phyloP scores from a whole-genome alignment of 2,329 filamentous ascomycete genomes.

The Colletotrichum cordylinicola region DNA sequence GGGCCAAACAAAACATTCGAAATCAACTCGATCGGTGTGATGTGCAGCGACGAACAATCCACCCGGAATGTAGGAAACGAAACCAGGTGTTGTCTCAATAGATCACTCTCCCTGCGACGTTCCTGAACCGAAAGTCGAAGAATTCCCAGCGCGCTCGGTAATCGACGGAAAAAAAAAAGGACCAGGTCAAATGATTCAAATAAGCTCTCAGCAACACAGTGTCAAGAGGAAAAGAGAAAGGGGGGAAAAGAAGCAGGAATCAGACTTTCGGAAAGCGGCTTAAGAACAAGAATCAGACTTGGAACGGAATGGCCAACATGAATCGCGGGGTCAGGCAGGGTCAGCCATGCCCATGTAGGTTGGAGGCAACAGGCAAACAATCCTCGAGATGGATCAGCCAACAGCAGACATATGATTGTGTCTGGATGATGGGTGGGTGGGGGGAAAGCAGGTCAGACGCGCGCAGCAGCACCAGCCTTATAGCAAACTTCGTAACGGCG shows the following conservation, averaged over 20 bases:
- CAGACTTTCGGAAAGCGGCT: background rate
- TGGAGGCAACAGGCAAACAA: background rate
- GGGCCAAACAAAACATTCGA: background rate
- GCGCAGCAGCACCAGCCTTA: background rate
- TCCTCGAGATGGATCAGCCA: background rate
- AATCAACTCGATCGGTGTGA: background rate
- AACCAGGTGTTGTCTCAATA: background rate
- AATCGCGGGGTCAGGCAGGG: constrained; percentile 11
- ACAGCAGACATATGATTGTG: background rate
- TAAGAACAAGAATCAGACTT: background rate
- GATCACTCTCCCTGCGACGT: background rate
- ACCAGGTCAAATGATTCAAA: background rate
- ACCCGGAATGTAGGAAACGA: background rate
- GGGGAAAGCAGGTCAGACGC: background rate
- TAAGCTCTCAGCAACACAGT: background rate
- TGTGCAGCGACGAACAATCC: background rate
- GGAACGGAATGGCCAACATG: background rate
- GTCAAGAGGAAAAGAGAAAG: background rate
- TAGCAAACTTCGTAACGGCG: background rate
- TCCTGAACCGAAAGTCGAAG: background rate
- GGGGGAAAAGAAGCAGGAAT: background rate
- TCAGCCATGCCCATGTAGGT: background rate
- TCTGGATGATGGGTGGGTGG: background rate
- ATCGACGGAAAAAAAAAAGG: background rate
- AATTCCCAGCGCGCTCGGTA: background rate